phyloP scores from a whole-genome alignment of 768 basidiomycete genomes.

The Imleria badia region DNA sequence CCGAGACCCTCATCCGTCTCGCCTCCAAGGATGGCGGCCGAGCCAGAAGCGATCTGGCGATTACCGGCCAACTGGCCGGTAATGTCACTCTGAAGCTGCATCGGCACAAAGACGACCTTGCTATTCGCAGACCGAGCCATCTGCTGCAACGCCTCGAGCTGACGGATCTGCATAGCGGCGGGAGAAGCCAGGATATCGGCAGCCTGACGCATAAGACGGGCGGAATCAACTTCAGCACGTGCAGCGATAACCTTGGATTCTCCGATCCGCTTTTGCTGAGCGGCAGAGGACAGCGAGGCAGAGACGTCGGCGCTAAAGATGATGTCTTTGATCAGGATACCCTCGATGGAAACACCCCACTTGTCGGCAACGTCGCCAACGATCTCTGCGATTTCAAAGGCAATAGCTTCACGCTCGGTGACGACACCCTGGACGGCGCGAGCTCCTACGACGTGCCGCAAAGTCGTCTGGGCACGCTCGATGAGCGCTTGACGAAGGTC shows the following conservation, averaged over 20 bases:
- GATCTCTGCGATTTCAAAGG: slow-evolving; percentile 95
- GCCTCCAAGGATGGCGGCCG: slow-evolving; percentile 18
- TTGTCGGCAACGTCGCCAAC: slow-evolving; percentile 90
- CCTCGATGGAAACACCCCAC: slow-evolving; percentile 97
- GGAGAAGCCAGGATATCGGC: slow-evolving; percentile 93
- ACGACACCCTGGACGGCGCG: slow-evolving; percentile 94
- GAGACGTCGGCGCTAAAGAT: slow-evolving; percentile 91
- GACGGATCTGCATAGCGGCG: slow-evolving; percentile 97
- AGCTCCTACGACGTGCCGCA: slow-evolving; percentile 96
- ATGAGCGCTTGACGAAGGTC: slow-evolving; percentile 84
- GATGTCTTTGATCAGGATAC: slow-evolving; percentile 93
- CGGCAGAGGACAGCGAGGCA: slow-evolving; percentile 89
- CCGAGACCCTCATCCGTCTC: slow-evolving; percentile 26
- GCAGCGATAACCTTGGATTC: slow-evolving; percentile 97
- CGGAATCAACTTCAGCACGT: slow-evolving; percentile 92
- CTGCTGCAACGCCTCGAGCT: slow-evolving; percentile 91
- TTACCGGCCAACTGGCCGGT: slow-evolving; percentile 42
- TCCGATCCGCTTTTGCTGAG: slow-evolving; percentile 95
- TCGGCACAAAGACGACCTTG: slow-evolving; percentile 95
- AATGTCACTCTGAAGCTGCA: slow-evolving; percentile 82
- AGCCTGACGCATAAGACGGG: slow-evolving; percentile 94
- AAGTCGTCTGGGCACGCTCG: slow-evolving; percentile 89
- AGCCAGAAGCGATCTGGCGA: slow-evolving; percentile 24
- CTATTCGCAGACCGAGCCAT: slow-evolving; percentile 89
- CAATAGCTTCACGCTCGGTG: slow-evolving; percentile 95